These are phyloP conservation scores for Dimargaris cristalligena DNA, from an alignment of 192 early-diverging fungal genomes.

Conservation along the genomic window DNA sequence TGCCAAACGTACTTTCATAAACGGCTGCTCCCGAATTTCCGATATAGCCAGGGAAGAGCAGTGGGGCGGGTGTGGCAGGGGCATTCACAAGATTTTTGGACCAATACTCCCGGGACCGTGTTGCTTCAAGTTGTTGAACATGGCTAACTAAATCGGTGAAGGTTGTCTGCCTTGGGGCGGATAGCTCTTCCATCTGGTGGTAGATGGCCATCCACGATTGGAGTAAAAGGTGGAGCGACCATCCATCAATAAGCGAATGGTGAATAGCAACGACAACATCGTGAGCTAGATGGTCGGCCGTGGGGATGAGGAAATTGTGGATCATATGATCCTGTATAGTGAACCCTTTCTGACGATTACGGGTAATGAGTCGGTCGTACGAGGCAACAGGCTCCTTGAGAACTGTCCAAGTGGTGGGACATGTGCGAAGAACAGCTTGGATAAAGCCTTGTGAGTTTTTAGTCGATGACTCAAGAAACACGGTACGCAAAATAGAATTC, in stretches of 20 bases:
- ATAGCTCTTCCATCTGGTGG: not conserved
- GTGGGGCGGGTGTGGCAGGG: not conserved
- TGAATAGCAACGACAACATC: not conserved
- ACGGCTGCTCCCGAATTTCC: not conserved
- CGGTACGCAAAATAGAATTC: slow-evolving; percentile 1
- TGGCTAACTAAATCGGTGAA: not conserved
- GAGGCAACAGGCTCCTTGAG: not conserved
- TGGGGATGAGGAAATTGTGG: not conserved
- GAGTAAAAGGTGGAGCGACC: slow-evolving; percentile 2
- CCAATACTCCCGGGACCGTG: not conserved
- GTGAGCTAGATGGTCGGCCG: not conserved
- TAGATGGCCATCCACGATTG: not conserved
- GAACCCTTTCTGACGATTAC: not conserved
- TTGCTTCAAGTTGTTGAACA: not conserved
- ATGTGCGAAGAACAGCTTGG: not conserved
- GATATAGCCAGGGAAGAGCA: not conserved
- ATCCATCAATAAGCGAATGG: slow-evolving; percentile 6
- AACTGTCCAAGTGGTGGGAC: not conserved
- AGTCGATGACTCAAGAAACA: not conserved
- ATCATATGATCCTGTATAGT: not conserved
- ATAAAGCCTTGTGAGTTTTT: not conserved
- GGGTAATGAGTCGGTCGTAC: too few relatives aligned
- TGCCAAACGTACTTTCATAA: not conserved
- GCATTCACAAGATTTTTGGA: not conserved
- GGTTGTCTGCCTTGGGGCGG: too few relatives aligned